Evolutionary conservation across 2,329 filamentous ascomycete species (phyloP).

Genomic region (Clonostachys rhizophaga): DNA sequence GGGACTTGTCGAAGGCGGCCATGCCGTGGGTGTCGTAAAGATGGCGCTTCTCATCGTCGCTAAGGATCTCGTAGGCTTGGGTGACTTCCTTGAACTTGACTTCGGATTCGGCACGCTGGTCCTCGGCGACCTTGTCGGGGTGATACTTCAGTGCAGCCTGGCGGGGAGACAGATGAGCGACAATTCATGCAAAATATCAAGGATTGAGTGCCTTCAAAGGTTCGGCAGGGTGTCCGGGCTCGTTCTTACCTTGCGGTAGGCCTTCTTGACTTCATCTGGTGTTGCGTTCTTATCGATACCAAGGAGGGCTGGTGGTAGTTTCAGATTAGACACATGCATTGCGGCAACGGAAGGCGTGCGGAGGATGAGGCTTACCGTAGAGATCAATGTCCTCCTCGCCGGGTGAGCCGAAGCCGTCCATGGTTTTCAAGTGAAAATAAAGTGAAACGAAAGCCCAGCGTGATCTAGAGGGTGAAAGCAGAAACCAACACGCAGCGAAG

Average conservation of each 20-base stretch:
- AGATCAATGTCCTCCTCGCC: slow-evolving; percentile 48
- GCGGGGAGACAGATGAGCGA: background rate
- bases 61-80: slow-evolving; percentile 96
- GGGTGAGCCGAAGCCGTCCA: slow-evolving; percentile 10
- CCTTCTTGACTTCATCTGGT: slow-evolving; percentile 86
- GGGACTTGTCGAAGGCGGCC: slow-evolving; percentile 82
- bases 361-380: slow-evolving; percentile 42
- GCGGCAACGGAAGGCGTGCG: background rate
- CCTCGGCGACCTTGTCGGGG: slow-evolving; percentile 90
- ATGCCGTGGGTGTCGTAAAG: slow-evolving; percentile 94
- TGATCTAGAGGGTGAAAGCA: too few relatives aligned
- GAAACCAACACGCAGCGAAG: too few relatives aligned
- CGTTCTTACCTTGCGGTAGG: slow-evolving; percentile 80
- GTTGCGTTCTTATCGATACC: slow-evolving; percentile 67
- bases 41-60: slow-evolving; percentile 88
- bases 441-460: too few relatives aligned
- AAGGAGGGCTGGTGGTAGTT: slow-evolving; percentile 61
- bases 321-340: background rate
- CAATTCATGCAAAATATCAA: background rate
- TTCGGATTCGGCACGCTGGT: slow-evolving; percentile 80
- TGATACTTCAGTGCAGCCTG: slow-evolving; percentile 85
- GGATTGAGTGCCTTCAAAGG: background rate
- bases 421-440: slow-evolving; percentile 3
- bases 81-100: slow-evolving; percentile 88
- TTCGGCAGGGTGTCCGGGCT: background rate